Evolutionary conservation across 2,329 filamentous ascomycete genomes (phyloP).

Genomic region (Ophioceras dolichostomum): DNA sequence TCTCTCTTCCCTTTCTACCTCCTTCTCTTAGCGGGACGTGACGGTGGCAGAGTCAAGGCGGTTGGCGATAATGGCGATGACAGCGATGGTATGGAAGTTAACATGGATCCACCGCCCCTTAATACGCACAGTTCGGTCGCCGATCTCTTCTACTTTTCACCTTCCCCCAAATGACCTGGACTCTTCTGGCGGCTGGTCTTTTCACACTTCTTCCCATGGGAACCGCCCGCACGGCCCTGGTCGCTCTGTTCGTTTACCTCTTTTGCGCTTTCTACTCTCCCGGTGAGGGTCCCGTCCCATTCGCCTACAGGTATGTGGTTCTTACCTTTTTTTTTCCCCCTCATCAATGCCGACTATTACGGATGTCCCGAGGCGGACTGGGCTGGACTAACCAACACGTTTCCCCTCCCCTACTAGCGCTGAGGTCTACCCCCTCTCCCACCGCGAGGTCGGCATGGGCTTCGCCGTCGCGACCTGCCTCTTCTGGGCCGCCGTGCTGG

Average conservation of each 20-base stretch:
- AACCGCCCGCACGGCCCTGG: conserved; percentile 24
- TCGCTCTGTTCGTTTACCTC: conserved; percentile 31
- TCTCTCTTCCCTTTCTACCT: neutral
- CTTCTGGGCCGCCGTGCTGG: conserved; percentile 45
- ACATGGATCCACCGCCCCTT: no score
- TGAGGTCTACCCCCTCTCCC: conserved; percentile 59
- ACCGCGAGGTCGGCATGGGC: conserved; percentile 60
- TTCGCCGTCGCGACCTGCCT: conserved; percentile 57
- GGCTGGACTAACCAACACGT: no score
- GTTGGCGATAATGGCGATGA: no score
- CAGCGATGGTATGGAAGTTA: no score
- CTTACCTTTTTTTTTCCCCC: no score
- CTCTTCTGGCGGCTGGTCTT: conserved; percentile 49
- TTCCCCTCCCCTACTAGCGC: conserved; percentile 24
- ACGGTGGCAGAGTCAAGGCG: neutral
- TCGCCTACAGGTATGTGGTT: conserved; percentile 34
- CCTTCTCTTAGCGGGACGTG: neutral
- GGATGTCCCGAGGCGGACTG: no score
- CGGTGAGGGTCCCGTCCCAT: conserved; percentile 55
- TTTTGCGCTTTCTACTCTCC: conserved; percentile 18
- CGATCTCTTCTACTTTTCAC: conserved; percentile 51
- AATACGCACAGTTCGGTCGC: conserved; percentile 35
- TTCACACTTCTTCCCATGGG: conserved; percentile 34
- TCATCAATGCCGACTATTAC: no score
- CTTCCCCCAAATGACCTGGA: conserved; percentile 55